A percentile compares a stretch with the other conserved stretches of the same genome.
phyloP scores from a whole-genome alignment of 139 green algal species.

The Eudorina sp. region DNA sequence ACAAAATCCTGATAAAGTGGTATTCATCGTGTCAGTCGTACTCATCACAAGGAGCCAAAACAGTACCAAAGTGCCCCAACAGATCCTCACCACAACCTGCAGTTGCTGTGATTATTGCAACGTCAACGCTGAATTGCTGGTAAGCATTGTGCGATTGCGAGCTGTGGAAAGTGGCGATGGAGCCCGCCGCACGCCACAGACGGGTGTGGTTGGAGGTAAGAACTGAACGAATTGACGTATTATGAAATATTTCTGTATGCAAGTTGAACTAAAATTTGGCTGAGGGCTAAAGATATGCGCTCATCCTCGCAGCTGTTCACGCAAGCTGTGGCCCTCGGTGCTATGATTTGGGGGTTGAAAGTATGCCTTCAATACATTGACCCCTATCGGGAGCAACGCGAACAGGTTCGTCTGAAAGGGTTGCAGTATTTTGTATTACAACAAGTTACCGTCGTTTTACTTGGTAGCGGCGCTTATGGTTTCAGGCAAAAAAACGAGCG shows the following conservation, averaged over 20 bases:
- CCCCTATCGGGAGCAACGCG: slow-evolving; percentile 67
- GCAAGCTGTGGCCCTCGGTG: slow-evolving; percentile 52
- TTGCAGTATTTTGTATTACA: not conserved
- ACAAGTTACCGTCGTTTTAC: too few species aligned
- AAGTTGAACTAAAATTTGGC: too few species aligned
- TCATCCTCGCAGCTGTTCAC: slow-evolving; percentile 53
- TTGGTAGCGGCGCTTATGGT: not conserved
- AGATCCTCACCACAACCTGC: too few species aligned
- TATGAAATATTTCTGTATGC: not conserved
- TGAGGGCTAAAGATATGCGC: too few species aligned
- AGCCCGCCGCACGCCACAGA: not conserved
- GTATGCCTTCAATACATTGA: slow-evolving; percentile 67
- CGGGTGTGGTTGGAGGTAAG: slow-evolving; percentile 22
- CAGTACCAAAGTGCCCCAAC: too few species aligned
- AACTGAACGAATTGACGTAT: not conserved
- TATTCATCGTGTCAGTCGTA: too few species aligned
- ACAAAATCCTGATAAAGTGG: too few species aligned
- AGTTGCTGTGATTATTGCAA: too few species aligned
- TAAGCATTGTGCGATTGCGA: too few species aligned
- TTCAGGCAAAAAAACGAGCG: slow-evolving; percentile 63
- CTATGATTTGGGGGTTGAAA: slow-evolving; percentile 61
- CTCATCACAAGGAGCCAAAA: too few species aligned
- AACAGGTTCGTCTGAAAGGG: slow-evolving; percentile 42
- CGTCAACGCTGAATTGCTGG: too few species aligned
- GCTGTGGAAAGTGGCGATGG: too few species aligned